Evolutionary conservation across 2,329 filamentous ascomycete genomes (phyloP), one percentile per base, ranked within the genome.

Genomic region (Proliferodiscus dingleyae): DNA sequence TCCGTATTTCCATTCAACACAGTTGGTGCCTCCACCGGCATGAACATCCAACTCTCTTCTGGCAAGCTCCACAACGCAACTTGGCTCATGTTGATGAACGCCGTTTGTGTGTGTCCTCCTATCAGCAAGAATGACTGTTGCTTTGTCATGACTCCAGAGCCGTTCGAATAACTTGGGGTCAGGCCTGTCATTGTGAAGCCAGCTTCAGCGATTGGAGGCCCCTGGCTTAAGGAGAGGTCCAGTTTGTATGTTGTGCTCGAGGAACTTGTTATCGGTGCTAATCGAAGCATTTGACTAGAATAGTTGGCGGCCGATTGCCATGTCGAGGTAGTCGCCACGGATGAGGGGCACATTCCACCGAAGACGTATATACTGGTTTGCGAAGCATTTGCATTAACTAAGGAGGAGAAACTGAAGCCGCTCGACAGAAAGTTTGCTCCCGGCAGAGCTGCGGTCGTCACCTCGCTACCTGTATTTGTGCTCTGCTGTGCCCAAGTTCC

Each of bases 61-160:
- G 91, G 91, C 5, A 96, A 71, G 43, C 82, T 90, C 73, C 90
- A 95, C 2, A 96, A 71, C 0, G 89, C 91, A 1, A 91, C 80
- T 34, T 89, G 87, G 46, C 88, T 94, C 85, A 95, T 96, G 64
- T 96, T 95, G 68, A 96, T 83, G 62, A 95, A 96, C 0, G 89
- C 90, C 13, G 72, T 67, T 55, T 80, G 73, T 0, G 89, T 95
- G 62, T 96, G 89, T 0, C 91, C 91, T 32, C 90, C 91, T 13
- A 96, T 70, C 18, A 96, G 68, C 10, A 95, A 79, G 54, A 88
- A 91, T 56, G 83, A 83, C 51, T 85, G 81, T 61, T 90, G 81
- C 61, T 89, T 85, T 4, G 81, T 84, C 32, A 83, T 71, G 2
- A 73, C 71, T 3, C 78, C 82, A 6, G 78, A 81, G 4, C 75